Evolutionary conservation across 352 stramenopile species (phyloP), one percentile per base, ranked within the genome.

Genomic region (Globisporangium megalacanthum): DNA sequence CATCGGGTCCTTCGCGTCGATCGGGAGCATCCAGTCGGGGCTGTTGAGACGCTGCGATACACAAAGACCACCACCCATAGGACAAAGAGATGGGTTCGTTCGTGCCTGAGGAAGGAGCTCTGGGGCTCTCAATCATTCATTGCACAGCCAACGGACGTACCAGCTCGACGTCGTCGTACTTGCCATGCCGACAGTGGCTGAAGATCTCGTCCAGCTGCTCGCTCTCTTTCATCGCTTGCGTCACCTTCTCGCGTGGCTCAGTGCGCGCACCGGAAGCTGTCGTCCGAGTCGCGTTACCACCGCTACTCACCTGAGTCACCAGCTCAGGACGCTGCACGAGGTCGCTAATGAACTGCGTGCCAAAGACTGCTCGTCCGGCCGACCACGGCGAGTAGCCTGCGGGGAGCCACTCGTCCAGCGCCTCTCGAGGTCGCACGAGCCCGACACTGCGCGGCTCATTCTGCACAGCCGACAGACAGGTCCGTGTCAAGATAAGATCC

Each of bases 361-460:
- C 70, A 47, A 89, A 89, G 10, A 86, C 58, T 8, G 74, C 57
- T n/a, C 73, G 72, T 0, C 79, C 89, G 11, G 83, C 85, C 5
- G 72, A 92, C 94, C 94, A 98, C 3, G 94, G 94, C 5, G 97
- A 96, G 65, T 97, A 98, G n/a, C 72, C 83, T 10, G 92, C 68
- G 4, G 75, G 55, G 13, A 96, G 63, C 94, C 94, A 98, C 62
- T 98, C 92, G 13, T 95, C 83, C 10, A 93, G 69, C 4, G 88
- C 86, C 25, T 67, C 70, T 13, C 88, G 77, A 31, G 94, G 89
- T 22, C 86, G 80, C 17, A 97, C 86, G n/a, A 94, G 78, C 0
- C 91, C 90, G 7, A 98, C 86, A 45, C 83, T 86, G 10, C 71
- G 75, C 6, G 86, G 86, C 56, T 95, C 72, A 29, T 97, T 97